Percentiles rank a stretch among this genome's conserved stretches.
These are phyloP conservation scores for Albatrellus sp. DNA, from an alignment of 1,284 basidiomycete species.

Conservation along the genomic window DNA sequence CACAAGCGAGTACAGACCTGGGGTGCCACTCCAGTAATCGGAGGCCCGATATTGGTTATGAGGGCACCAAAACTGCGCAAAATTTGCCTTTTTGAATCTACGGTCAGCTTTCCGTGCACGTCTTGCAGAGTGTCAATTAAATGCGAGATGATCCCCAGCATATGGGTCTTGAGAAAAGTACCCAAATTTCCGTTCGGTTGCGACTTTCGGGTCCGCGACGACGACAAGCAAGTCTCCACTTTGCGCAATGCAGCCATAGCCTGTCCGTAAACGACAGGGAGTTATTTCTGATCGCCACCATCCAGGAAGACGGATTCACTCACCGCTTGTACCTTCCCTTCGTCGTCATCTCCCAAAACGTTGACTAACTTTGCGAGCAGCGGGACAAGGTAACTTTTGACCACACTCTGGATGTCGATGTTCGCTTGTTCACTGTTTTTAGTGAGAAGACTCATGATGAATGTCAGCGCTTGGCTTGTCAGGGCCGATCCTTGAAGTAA, in stretches of 20 bases:
- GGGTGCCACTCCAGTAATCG: slow-evolving; percentile 66
- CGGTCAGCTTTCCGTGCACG: slow-evolving; percentile 59
- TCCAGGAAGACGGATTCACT: slow-evolving; percentile 11
- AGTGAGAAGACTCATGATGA: slow-evolving; percentile 44
- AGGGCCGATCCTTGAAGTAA: slow-evolving; percentile 40
- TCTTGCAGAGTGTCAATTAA: slow-evolving; percentile 81
- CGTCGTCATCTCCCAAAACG: slow-evolving; percentile 57
- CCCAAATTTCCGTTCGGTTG: slow-evolving; percentile 28
- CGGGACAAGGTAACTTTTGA: slow-evolving; percentile 54
- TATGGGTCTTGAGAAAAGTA: slow-evolving; percentile 56
- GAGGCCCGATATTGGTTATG: slow-evolving; percentile 58
- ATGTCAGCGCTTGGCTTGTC: slow-evolving; percentile 46
- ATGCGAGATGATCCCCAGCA: slow-evolving; percentile 73
- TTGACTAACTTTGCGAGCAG: slow-evolving; percentile 69
- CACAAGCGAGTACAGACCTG: slow-evolving; percentile 42
- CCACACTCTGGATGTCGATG: slow-evolving; percentile 39
- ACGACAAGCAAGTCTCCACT: slow-evolving; percentile 29
- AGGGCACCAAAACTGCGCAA: slow-evolving; percentile 73
- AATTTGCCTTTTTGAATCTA: slow-evolving; percentile 58
- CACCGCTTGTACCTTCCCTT: slow-evolving; percentile 31
- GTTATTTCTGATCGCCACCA: background rate
- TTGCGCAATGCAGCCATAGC: slow-evolving; percentile 53
- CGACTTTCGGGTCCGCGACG: slow-evolving; percentile 13
- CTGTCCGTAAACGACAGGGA: slow-evolving; percentile 18
- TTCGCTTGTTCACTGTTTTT: slow-evolving; percentile 21